Percentiles rank a stretch among this genome's conserved stretches.
Conservation (phyloP, 2,329 filamentous ascomycete genomes). For the Cercospora brassicicola region DNA sequence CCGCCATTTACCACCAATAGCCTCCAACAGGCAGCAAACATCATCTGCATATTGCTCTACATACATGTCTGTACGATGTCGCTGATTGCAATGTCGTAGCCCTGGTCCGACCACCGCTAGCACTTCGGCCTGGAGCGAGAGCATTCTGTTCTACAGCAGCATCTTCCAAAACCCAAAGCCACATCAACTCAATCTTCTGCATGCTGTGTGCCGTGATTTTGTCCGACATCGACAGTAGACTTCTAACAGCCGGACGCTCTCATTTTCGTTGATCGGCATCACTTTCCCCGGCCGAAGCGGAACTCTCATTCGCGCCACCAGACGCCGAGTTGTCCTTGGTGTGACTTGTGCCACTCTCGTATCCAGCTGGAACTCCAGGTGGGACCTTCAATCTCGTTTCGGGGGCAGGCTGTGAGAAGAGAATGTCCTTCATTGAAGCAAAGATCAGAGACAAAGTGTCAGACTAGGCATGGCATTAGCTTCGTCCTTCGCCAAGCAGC, state of each 20-base stretch:
- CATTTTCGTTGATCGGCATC: not conserved
- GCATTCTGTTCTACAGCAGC: not conserved
- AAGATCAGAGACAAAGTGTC: constrained; percentile 27
- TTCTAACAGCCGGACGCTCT: not conserved
- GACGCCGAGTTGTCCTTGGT: not conserved
- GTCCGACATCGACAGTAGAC: not conserved
- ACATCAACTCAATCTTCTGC: not conserved
- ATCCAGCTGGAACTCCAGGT: constrained; percentile 17
- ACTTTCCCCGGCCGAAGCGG: not conserved
- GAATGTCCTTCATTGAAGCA: constrained; percentile 26
- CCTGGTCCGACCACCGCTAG: not conserved
- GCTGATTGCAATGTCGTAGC: not conserved
- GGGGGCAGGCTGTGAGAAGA: constrained; percentile 24
- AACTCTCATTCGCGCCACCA: not conserved
- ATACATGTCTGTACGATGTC: not conserved
- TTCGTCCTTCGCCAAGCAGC: not conserved
- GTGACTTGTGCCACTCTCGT: not conserved
- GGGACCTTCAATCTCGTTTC: constrained; percentile 24
- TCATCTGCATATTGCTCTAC: not conserved
- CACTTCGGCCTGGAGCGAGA: not conserved
- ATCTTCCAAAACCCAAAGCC: not conserved
- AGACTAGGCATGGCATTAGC: constrained; percentile 11
- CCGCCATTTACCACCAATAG: not conserved
- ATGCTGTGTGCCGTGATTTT: not conserved
- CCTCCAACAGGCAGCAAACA: not conserved